Base-by-base conservation (phyloP, 768 basidiomycete species). In the Ramaria rubella region DNA sequence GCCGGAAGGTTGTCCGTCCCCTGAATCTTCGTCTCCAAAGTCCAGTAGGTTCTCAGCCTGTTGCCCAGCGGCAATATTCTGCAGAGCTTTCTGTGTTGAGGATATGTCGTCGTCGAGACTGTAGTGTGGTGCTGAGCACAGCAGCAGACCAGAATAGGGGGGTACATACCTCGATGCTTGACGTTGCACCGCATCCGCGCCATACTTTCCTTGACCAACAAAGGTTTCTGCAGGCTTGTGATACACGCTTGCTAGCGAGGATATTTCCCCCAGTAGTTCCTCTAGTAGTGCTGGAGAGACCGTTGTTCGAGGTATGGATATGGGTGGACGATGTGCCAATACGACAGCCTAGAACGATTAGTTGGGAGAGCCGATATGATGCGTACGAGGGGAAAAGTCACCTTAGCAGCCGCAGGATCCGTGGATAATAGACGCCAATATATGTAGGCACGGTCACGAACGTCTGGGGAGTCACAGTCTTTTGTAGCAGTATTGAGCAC, bases 171-270 rank as follows among this genome's bases (percentile, higher is more conserved):
- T 85, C 54, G 69, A 63, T 55, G 75, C 81, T 69, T 78, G 85
- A 63, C 77, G 75, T 60, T 83, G 81, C 62, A 94, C 75, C 5
- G 87, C 76, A 62, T 94, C 91, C 0, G 84, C 90, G 7, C 92
- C 87, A 56, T 97, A 77, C 48, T 94, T 79, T 7, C 96, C 95
- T 61, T 84, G 83, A 0, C 95, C 96, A 55, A 99, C 82, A 65
- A 99, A 99, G 0, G 96, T 97, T 67, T 93, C 90, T 33, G 85
- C 85, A 0, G 96, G 96, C 69, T 96, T 97, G 73, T 99, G 96
- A 67, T 99, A 99, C 2, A 95, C 93, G 66, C 93, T 95, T 5
- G 93, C 91, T 19, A 98, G 73, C 43, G 80, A 84, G 1, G 91
- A 92, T 21, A 98, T 81, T 68, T 98, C 96, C 29, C 86, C 83